Percentiles rank a stretch among this genome's conserved stretches.
phyloP scores from a whole-genome alignment of 164 flowering plant genomes.

The Stephania yunnanensis region DNA sequence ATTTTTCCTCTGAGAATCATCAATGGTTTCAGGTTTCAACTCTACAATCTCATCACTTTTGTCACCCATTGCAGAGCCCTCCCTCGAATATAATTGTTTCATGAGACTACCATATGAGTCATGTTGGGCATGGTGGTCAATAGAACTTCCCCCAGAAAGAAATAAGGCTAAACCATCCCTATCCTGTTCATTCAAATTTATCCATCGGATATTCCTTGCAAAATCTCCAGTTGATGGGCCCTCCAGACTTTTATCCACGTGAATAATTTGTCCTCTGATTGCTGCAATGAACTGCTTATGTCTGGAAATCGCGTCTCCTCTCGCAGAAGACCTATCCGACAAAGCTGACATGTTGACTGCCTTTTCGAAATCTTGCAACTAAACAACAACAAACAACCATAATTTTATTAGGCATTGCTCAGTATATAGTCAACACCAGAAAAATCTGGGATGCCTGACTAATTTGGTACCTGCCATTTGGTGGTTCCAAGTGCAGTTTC shows the following conservation, averaged over 20 bases:
- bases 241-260: slow-evolving; percentile 30
- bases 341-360: slow-evolving; percentile 29
- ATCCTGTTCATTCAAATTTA: slow-evolving; percentile 39
- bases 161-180: slow-evolving; percentile 42
- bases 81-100: slow-evolving; percentile 32
- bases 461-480: slow-evolving; percentile 50
- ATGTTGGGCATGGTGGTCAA: slow-evolving; percentile 10
- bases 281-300: slow-evolving; percentile 45
- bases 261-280: slow-evolving; percentile 39
- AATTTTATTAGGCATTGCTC: not conserved
- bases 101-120: slow-evolving; percentile 25
- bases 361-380: slow-evolving; percentile 58
- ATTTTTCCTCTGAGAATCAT: slow-evolving; percentile 21
- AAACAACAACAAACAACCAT: slow-evolving; percentile 7
- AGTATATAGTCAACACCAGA: not conserved
- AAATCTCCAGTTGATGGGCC: slow-evolving; percentile 20
- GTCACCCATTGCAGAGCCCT: slow-evolving; percentile 26
- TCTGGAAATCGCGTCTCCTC: slow-evolving; percentile 31
- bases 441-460: not conserved
- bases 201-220: slow-evolving; percentile 23
- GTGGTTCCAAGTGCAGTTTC: slow-evolving; percentile 49
- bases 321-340: slow-evolving; percentile 20
- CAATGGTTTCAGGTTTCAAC: slow-evolving; percentile 22
- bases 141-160: slow-evolving; percentile 37
- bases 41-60: slow-evolving; percentile 38